These are phyloP conservation scores for Triticum monococcum DNA, from an alignment of 176 grass and related monocot genomes.

Conservation along the genomic window DNA sequence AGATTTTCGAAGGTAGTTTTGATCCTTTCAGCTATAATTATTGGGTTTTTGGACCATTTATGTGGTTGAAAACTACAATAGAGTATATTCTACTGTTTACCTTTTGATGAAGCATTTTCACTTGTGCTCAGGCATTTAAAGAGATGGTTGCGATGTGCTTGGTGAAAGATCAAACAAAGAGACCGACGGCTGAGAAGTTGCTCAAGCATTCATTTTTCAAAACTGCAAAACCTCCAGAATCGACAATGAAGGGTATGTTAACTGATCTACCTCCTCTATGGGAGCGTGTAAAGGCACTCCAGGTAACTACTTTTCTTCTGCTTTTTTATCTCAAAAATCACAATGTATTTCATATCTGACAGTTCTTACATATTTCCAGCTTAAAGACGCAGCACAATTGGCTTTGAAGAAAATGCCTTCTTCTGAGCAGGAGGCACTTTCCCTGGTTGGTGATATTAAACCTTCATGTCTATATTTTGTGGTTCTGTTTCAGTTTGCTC, in stretches of 20 bases:
- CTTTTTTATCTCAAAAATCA: slow-evolving; percentile 16
- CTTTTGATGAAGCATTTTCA: slow-evolving; percentile 68
- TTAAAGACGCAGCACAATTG: slow-evolving; percentile 97
- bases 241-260: slow-evolving; percentile 78
- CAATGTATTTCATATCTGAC: slow-evolving; percentile 16
- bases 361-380: slow-evolving; percentile 53
- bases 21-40: slow-evolving; percentile 55
- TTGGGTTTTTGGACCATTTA: slow-evolving; percentile 13
- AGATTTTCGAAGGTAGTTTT: slow-evolving; percentile 95
- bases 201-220: slow-evolving; percentile 98
- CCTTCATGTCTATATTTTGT: slow-evolving; percentile 27
- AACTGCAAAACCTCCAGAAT: slow-evolving; percentile 82
- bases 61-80: not conserved
- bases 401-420: slow-evolving; percentile 99
- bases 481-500: not conserved
- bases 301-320: slow-evolving; percentile 49
- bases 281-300: slow-evolving; percentile 96
- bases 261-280: slow-evolving; percentile 85
- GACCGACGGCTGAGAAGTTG: slow-evolving; percentile 92
- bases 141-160: slow-evolving; percentile 99
- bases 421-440: slow-evolving; percentile 94
- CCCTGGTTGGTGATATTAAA: slow-evolving; percentile 62
- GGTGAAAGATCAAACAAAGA: slow-evolving; percentile 99
- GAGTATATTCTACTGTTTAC: slow-evolving; percentile 29
- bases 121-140: slow-evolving; percentile 95